Percentiles rank a stretch among this genome's conserved stretches.
These are phyloP conservation scores for Bipolaris zeicola DNA, from an alignment of 2,329 filamentous ascomycete species.

Conservation along the genomic window DNA sequence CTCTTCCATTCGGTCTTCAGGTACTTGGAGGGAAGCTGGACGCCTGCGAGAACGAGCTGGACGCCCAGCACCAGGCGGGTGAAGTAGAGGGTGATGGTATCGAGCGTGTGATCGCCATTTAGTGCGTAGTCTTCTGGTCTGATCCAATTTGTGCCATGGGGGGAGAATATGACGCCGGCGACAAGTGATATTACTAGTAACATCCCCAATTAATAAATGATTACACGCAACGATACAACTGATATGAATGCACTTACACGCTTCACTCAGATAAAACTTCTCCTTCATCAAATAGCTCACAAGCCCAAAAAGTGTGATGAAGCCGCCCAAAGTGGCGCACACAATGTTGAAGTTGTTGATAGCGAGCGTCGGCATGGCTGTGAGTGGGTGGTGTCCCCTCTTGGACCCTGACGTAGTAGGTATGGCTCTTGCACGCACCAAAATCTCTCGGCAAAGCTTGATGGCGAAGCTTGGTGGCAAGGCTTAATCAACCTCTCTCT, in stretches of 20 bases:
- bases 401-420: no score
- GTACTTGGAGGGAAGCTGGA: constrained; percentile 85
- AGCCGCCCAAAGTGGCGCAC: constrained; percentile 79
- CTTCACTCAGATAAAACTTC: constrained; percentile 88
- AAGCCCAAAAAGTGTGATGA: constrained; percentile 86
- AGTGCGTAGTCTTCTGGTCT: constrained; percentile 74
- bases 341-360: constrained; percentile 84
- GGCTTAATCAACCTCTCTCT: neutral
- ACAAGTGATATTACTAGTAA: constrained; percentile 78
- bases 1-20: constrained; percentile 78
- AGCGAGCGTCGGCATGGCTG: constrained; percentile 62
- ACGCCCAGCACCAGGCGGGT: constrained; percentile 86
- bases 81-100: constrained; percentile 80
- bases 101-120: constrained; percentile 62
- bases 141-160: constrained; percentile 76
- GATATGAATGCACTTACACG: constrained; percentile 62
- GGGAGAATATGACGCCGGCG: constrained; percentile 78
- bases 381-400: no score
- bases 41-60: constrained; percentile 84
- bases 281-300: constrained; percentile 91
- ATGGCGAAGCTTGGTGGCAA: constrained; percentile 5
- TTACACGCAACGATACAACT: no score
- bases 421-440: constrained; percentile 6
- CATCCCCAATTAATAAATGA: constrained; percentile 12
- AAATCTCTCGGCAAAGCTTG: constrained; percentile 14